These are phyloP conservation scores for Schwanniomyces occidentalis DNA, from an alignment of 805 yeast genomes.

Conservation along the genomic window DNA sequence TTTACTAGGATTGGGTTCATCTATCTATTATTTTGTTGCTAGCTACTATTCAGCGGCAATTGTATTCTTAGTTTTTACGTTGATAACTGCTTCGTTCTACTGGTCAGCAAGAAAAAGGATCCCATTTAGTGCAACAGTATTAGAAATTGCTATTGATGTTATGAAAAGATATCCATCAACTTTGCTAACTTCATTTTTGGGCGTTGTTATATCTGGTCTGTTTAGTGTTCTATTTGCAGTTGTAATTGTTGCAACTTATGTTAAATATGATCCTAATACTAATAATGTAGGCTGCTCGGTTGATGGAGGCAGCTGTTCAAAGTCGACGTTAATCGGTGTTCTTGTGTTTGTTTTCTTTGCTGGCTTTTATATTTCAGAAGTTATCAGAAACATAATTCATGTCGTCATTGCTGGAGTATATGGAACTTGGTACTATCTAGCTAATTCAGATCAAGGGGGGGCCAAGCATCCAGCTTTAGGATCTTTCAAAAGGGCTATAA, in stretches of 20 bases:
- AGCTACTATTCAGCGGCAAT: constrained; percentile 79
- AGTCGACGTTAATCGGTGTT: constrained; percentile 64
- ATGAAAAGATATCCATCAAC: constrained; percentile 74
- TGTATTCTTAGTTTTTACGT: constrained; percentile 66
- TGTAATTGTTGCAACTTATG: constrained; percentile 73
- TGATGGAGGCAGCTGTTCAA: constrained; percentile 55
- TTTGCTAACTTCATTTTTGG: constrained; percentile 57
- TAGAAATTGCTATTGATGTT: constrained; percentile 74
- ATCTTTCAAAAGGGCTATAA: constrained; percentile 75
- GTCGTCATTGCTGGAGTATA: constrained; percentile 80
- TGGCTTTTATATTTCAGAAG: constrained; percentile 82
- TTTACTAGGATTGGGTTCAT: constrained; percentile 69
- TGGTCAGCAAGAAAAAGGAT: constrained; percentile 72
- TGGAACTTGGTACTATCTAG: constrained; percentile 89
- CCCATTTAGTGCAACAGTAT: constrained; percentile 70
- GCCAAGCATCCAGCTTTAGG: constrained; percentile 81
- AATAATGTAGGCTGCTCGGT: constrained; percentile 53
- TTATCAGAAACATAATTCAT: constrained; percentile 76
- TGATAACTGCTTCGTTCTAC: constrained; percentile 66
- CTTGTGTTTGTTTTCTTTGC: constrained; percentile 76
- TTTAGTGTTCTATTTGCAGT: constrained; percentile 67
- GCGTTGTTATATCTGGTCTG: constrained; percentile 57
- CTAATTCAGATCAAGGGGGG: constrained; percentile 71
- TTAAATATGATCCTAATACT: constrained; percentile 65
- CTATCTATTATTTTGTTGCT: constrained; percentile 68